Percentiles rank a stretch among this genome's conserved stretches.
Conservation (phyloP, 139 green algal genomes). For the Chlamydomonas applanata region DNA sequence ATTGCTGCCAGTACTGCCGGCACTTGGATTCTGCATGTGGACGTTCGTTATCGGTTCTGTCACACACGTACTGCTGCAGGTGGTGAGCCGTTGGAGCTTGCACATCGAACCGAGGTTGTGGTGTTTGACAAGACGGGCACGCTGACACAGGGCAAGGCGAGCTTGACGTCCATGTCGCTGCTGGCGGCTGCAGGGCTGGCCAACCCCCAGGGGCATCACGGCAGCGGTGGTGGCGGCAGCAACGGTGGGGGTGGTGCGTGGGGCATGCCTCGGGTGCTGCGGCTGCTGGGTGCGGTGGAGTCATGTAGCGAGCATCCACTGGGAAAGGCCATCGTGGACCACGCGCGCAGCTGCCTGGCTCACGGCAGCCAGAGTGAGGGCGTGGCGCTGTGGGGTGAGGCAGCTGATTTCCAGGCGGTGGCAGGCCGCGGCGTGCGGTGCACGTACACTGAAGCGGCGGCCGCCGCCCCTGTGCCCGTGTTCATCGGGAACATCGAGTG, state of each 20-base stretch:
- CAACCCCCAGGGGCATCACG: not conserved
- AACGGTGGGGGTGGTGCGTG: not conserved
- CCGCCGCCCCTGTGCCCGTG: conserved; percentile 4
- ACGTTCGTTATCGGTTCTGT: not conserved
- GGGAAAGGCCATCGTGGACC: conserved; percentile 58
- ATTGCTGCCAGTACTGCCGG: not conserved
- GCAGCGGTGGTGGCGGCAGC: not conserved
- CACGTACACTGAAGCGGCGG: not conserved
- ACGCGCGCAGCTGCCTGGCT: conserved; percentile 23
- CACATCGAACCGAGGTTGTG: conserved; percentile 44
- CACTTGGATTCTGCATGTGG: not conserved
- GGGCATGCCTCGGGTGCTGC: conserved; percentile 28
- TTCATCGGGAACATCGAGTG: conserved; percentile 75
- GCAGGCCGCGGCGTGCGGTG: conserved; percentile 25
- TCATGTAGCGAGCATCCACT: conserved; percentile 79
- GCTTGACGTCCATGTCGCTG: conserved; percentile 48
- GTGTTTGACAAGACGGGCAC: conserved; percentile 98
- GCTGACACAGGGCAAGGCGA: conserved; percentile 75
- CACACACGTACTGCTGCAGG: too few species aligned
- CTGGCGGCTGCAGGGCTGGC: not conserved
- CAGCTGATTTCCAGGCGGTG: conserved; percentile 13
- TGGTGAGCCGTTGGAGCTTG: conserved; percentile 39
- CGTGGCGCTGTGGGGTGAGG: not conserved
- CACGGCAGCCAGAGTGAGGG: not conserved
- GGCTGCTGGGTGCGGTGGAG: conserved; percentile 69